Evolutionary conservation across 2,329 filamentous ascomycete genomes (phyloP).

Genomic region (Didymellaceae sp.): DNA sequence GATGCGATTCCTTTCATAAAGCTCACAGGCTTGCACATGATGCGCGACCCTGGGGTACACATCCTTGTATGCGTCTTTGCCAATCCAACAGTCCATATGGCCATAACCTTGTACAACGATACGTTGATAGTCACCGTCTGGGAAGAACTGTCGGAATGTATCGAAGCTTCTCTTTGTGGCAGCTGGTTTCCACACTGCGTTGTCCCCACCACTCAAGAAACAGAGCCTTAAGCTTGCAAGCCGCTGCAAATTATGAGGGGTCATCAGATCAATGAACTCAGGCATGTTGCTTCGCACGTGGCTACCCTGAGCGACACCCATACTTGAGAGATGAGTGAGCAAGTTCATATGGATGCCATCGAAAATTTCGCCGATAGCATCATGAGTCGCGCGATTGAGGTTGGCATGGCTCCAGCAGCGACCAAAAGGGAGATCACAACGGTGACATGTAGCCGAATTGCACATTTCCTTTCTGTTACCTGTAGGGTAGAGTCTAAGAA

Average conservation of each 20-base stretch:
- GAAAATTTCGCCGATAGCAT: slow-evolving; percentile 55
- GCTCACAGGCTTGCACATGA: slow-evolving; percentile 12
- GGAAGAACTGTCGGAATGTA: slow-evolving; percentile 60
- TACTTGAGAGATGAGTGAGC: slow-evolving; percentile 63
- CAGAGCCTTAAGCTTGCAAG: slow-evolving; percentile 19
- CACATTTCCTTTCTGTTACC: slow-evolving; percentile 62
- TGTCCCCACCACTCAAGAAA: slow-evolving; percentile 40
- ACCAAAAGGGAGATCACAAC: slow-evolving; percentile 66
- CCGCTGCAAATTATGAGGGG: slow-evolving; percentile 10
- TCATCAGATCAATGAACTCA: slow-evolving; percentile 12
- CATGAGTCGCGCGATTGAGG: slow-evolving; percentile 69
- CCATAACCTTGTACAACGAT: slow-evolving; percentile 64
- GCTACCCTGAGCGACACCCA: slow-evolving; percentile 49
- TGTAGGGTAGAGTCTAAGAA: slow-evolving; percentile 65
- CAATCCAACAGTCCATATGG: slow-evolving; percentile 69
- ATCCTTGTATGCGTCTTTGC: slow-evolving; percentile 63
- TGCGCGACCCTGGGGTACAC: slow-evolving; percentile 61
- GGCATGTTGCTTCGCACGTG: slow-evolving; percentile 17
- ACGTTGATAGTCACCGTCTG: slow-evolving; percentile 57
- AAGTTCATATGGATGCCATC: slow-evolving; percentile 67
- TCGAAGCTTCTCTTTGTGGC: slow-evolving; percentile 63
- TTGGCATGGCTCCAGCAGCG: slow-evolving; percentile 68
- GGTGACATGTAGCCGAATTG: slow-evolving; percentile 67
- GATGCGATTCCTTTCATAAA: no score
- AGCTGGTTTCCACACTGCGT: slow-evolving; percentile 62